Conservation (phyloP, 805 yeast species). For the Candida nemodendra region DNA sequence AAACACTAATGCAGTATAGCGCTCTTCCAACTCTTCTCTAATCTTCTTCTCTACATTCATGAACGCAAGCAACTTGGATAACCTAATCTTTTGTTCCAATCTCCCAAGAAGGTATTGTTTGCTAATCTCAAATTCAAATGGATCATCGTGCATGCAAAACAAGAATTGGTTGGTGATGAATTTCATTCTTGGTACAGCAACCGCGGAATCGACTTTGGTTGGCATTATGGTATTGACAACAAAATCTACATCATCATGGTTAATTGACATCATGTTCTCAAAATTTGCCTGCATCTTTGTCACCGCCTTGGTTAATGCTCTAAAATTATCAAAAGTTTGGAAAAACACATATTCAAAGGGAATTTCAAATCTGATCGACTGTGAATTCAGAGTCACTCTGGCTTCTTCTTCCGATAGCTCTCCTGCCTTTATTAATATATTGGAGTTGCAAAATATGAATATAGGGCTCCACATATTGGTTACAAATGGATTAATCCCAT, state of each 20-base stretch:
- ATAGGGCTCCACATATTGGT: slow-evolving; percentile 29
- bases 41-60: slow-evolving; percentile 20
- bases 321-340: slow-evolving; percentile 75
- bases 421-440: slow-evolving; percentile 10
- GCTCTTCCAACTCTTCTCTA: slow-evolving; percentile 31
- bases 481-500: slow-evolving; percentile 29
- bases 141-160: slow-evolving; percentile 80
- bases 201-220: slow-evolving; percentile 37
- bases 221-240: slow-evolving; percentile 32
- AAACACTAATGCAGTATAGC: slow-evolving; percentile 27
- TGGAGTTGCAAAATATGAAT: slow-evolving; percentile 20
- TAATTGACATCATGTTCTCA: slow-evolving; percentile 22
- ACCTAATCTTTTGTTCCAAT: slow-evolving; percentile 61
- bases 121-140: slow-evolving; percentile 75
- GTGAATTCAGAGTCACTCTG: slow-evolving; percentile 15
- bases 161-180: slow-evolving; percentile 56
- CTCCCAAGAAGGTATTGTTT: slow-evolving; percentile 64
- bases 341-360: slow-evolving; percentile 80
- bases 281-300: slow-evolving; percentile 47
- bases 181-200: slow-evolving; percentile 54
- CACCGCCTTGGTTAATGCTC: slow-evolving; percentile 67
- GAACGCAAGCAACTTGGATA: slow-evolving; percentile 41
- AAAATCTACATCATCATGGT: slow-evolving; percentile 27
- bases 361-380: slow-evolving; percentile 37
- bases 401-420: slow-evolving; percentile 8